A percentile compares a stretch with the other conserved stretches of the same genome.
Evolutionary conservation across 2,329 filamentous ascomycete genomes (phyloP).

Genomic region (Microsporum canis): DNA sequence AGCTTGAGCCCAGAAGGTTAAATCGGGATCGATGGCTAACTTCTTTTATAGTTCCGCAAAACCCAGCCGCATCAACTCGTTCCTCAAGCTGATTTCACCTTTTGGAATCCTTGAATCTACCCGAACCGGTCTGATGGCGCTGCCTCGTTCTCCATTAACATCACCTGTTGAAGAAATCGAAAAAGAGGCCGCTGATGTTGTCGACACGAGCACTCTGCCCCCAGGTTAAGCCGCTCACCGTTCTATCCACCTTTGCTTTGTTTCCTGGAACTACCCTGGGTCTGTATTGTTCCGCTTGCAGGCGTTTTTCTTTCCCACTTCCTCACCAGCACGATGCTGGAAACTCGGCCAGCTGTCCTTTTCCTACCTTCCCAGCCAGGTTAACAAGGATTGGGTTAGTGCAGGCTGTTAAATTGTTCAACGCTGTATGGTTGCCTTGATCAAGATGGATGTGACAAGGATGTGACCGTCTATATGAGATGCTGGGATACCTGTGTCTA

Average conservation of each 20-base stretch:
- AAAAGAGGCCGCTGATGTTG: constrained; percentile 88
- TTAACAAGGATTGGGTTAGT: neutral
- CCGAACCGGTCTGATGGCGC: constrained; percentile 89
- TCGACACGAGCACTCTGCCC: constrained; percentile 86
- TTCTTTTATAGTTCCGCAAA: constrained; percentile 62
- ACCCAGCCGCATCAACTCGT: constrained; percentile 85
- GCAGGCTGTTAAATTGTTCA: neutral
- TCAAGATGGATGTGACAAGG: neutral
- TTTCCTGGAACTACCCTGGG: neutral
- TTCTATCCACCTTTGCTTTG: constrained; percentile 9
- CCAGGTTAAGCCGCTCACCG: constrained; percentile 53
- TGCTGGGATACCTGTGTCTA: neutral
- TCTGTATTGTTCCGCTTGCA: neutral
- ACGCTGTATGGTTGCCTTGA: neutral
- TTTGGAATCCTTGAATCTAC: constrained; percentile 96
- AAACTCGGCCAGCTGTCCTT: neutral
- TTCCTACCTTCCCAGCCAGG: neutral
- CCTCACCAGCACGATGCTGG: neutral
- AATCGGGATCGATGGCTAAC: constrained; percentile 15
- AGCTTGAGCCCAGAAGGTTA: constrained; percentile 31
- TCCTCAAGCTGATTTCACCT: constrained; percentile 86
- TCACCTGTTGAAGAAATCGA: constrained; percentile 59
- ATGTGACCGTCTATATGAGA: neutral
- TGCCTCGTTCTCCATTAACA: constrained; percentile 82
- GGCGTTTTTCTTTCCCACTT: neutral